phyloP scores from a whole-genome alignment of 352 stramenopile species.

The Globisporangium splendens region DNA sequence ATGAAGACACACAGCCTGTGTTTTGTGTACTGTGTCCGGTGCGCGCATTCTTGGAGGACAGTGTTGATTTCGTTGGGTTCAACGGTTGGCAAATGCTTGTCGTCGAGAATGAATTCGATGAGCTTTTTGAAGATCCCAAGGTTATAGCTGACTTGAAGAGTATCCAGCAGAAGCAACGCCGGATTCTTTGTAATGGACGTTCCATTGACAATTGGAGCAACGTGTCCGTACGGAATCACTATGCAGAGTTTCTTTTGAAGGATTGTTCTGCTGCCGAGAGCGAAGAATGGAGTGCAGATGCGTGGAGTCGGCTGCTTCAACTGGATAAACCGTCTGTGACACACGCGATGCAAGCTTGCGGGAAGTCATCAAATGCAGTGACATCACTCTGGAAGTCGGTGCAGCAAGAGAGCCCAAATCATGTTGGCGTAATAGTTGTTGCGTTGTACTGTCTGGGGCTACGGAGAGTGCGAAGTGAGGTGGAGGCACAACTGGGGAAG shows the following conservation, averaged over 20 bases:
- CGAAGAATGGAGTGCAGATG: slow-evolving; percentile 10
- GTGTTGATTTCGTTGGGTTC: slow-evolving; percentile 41
- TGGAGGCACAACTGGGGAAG: slow-evolving; percentile 75
- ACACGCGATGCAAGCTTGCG: slow-evolving; percentile 41
- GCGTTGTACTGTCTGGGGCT: slow-evolving; percentile 61
- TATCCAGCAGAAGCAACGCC: slow-evolving; percentile 44
- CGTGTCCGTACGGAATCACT: slow-evolving; percentile 32
- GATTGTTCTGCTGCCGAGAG: slow-evolving; percentile 14
- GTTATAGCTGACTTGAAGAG: slow-evolving; percentile 38
- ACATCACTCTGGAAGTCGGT: slow-evolving; percentile 43
- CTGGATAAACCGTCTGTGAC: slow-evolving; percentile 47
- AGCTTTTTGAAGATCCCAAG: slow-evolving; percentile 35
- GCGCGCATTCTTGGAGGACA: slow-evolving; percentile 47
- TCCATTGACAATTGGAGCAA: slow-evolving; percentile 59
- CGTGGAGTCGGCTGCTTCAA: slow-evolving; percentile 19
- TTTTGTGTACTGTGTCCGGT: slow-evolving; percentile 69
- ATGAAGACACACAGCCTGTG: slow-evolving; percentile 36
- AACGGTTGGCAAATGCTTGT: slow-evolving; percentile 66
- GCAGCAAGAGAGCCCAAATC: slow-evolving; percentile 23
- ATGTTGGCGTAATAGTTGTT: slow-evolving; percentile 43
- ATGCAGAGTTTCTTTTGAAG: slow-evolving; percentile 47
- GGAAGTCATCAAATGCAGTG: slow-evolving; percentile 36
- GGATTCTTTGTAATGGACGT: slow-evolving; percentile 60
- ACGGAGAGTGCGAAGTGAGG: slow-evolving; percentile 65
- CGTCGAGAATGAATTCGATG: slow-evolving; percentile 65